Base-by-base conservation (phyloP, 2,329 filamentous ascomycete genomes). In the Clarireedia paspali region DNA sequence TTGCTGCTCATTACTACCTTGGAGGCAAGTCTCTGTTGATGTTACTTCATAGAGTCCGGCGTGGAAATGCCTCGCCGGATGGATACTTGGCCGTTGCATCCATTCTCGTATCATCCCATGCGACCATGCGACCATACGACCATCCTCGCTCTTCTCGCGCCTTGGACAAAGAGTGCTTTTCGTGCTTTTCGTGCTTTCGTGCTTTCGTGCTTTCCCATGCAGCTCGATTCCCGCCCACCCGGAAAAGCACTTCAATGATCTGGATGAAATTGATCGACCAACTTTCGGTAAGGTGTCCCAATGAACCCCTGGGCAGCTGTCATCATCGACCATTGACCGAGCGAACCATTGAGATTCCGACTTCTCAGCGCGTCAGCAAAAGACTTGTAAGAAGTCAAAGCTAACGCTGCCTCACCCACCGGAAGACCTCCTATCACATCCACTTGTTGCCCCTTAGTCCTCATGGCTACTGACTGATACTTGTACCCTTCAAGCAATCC, bases 311-410 rank as follows among this genome's bases (percentile, higher is more conserved):
- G 39, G 39, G 15, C 15, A 42, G 17, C 39, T 4, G 15, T 42
- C 15, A 42, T 42, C 15, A 42, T 42, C 15, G 39, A 42, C n/a
- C 39, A 42, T 2, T 3, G 15, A 9, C 30, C 30, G 30, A 34
- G 30, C 30, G 30, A 34, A 14, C 30, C 10, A 34, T 34, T 34
- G 3, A 4, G 30, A 12, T 34, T 34, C 30, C 30, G 30, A 44
- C 47, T 49, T 23, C 44, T 49, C 51, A 54, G 44, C 44, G 34
- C 45, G 51, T 54, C 51, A 54, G 51, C 51, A 12, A 12, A 54
- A 34, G 30, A 44, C 40, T 34, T 34, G 30, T 34, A 34, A 9
- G 30, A 34, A 34, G 51, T 49, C 38, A 15, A 54, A 34, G 51
- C 51, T 48, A 54, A 54, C 23, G 17, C 27, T 53, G n/a, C 51